Evolutionary conservation across 371 early-diverging fungal species (phyloP).

Genomic region (Chytridium lagenaria): DNA sequence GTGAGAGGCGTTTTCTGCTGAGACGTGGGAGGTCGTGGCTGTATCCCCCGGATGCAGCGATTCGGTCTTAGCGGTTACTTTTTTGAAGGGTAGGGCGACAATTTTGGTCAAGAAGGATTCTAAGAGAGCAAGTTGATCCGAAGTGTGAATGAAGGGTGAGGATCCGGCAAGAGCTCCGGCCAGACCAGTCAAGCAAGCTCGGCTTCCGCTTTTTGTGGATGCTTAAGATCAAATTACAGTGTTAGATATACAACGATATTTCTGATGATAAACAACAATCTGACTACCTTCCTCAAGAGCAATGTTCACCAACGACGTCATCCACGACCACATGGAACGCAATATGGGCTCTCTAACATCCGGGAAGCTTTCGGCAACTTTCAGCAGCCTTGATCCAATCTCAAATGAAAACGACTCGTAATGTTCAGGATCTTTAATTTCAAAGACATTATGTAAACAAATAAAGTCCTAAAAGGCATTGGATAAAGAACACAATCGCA

Average conservation of each 20-base stretch:
- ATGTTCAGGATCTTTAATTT: slow-evolving; percentile 14
- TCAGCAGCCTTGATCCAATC: not conserved
- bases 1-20: not conserved
- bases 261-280: no score
- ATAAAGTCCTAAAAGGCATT: slow-evolving; percentile 3
- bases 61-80: no score
- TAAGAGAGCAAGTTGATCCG: not conserved
- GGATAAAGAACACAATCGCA: slow-evolving; percentile 10
- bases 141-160: not conserved
- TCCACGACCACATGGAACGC: not conserved
- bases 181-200: slow-evolving; percentile 8
- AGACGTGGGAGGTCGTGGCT: not conserved
- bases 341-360: slow-evolving; percentile 5
- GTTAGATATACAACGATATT: no score
- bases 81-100: not conserved
- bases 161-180: not conserved
- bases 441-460: slow-evolving; percentile 3
- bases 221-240: no score
- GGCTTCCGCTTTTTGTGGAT: not conserved
- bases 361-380: not conserved
- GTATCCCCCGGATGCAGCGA: no score
- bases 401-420: slow-evolving; percentile 14
- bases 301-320: not conserved
- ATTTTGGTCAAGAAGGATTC: not conserved
- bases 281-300: slow-evolving; percentile 6